Conservation (phyloP, 306 rosid species). For the Cucumis cinereus region DNA sequence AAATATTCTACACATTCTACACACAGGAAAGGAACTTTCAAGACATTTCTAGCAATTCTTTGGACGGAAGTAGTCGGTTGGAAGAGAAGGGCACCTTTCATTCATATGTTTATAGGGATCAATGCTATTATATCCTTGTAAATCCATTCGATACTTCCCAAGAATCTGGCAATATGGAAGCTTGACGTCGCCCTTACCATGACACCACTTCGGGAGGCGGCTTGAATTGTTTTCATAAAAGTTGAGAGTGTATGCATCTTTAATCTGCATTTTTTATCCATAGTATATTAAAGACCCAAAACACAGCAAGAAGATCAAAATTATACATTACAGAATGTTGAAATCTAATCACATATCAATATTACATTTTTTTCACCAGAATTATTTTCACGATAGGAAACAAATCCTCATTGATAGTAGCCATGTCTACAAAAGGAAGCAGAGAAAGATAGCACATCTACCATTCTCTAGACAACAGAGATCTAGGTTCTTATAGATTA, state of each 20-base stretch:
- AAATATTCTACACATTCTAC: background rate
- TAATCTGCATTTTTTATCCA: slow-evolving; percentile 51
- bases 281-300: background rate
- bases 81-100: slow-evolving; percentile 87
- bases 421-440: background rate
- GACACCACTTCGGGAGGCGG: slow-evolving; percentile 90
- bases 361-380: background rate
- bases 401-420: background rate
- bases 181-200: slow-evolving; percentile 57
- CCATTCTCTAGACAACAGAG: background rate
- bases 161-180: slow-evolving; percentile 89
- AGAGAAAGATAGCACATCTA: background rate
- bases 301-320: background rate
- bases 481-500: background rate
- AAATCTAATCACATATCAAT: background rate
- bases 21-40: background rate
- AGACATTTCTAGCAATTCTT: slow-evolving; percentile 30
- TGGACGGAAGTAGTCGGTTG: slow-evolving; percentile 61
- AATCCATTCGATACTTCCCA: slow-evolving; percentile 82
- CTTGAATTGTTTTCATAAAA: slow-evolving; percentile 69
- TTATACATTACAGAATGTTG: background rate
- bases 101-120: slow-evolving; percentile 78
- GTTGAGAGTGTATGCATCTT: slow-evolving; percentile 82
- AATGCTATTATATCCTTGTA: slow-evolving; percentile 73
- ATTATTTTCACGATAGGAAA: background rate